Evolutionary conservation across 1,139 yeast species (phyloP), one percentile per base, ranked within the genome.

Genomic region (Diutina rugosa): DNA sequence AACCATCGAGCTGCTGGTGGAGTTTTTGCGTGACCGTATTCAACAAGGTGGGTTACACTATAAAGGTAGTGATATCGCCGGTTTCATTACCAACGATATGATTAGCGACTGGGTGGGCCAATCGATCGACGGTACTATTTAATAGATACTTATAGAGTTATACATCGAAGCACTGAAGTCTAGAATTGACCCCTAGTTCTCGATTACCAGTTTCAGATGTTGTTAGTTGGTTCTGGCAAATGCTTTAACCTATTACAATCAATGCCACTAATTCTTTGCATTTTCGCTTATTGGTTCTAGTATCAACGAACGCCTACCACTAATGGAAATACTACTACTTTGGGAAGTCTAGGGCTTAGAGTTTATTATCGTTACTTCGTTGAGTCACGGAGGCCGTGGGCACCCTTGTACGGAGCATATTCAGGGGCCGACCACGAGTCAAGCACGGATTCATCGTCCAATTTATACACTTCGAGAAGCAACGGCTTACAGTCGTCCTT

Each of bases 401-500:
- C 72, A 1, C 87, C 87, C 56, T 69, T 73, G 64, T 83, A 83
- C 29, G 74, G 72, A 3, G 81, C 79, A 18, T 69, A 68, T 59
- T 76, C 68, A 1, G 87, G 85, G 14, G 75, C 71, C 8, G 65
- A 64, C 88, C 88, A 83, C 49, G 65, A 71, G 35, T 70, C 62
- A 61, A 82, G 72, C 0, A 79, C 72, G 0, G 63, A 59, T 26
- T 66, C 68, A 57, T 82, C 79, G 35, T 78, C 77, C 54, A 84
- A 64, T 59, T 71, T 67, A 66, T 81, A 84, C 12, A 84, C 83
- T 63, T 84, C 87, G 55, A 82, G 80, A 1, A 77, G 85, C 58
- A 84, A 71, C 2, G 87, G 85, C 61, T 87, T 71, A 63, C 89
- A 83, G 63, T 84, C 79, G 57, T 78, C 81, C 26, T 76, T 71